A percentile compares a stretch with the other conserved stretches of the same genome.
phyloP scores from a whole-genome alignment of 1,284 basidiomycete species.

The Neolentinus lepideus region DNA sequence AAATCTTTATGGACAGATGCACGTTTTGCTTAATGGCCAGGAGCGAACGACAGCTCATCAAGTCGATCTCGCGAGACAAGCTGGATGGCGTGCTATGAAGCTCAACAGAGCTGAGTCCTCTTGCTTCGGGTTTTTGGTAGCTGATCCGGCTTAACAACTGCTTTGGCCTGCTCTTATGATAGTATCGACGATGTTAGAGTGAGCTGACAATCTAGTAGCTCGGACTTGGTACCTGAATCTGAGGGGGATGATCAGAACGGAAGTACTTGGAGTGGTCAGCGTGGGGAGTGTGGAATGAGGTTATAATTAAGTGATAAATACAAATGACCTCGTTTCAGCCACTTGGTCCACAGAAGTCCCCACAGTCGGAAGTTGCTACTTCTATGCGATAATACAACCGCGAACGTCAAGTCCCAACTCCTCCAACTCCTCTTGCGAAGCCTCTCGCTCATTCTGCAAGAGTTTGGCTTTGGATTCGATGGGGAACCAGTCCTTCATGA shows the following conservation, averaged over 20 bases:
- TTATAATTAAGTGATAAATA: no score
- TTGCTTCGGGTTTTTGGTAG: background rate
- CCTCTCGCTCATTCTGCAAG: conserved; percentile 73
- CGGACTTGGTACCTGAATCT: no score
- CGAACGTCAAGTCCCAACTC: conserved; percentile 49
- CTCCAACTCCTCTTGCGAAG: conserved; percentile 61
- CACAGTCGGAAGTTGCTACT: no score
- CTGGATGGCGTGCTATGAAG: background rate
- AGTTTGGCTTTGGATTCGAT: conserved; percentile 76
- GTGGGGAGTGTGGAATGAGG: no score
- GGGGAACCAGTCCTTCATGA: conserved; percentile 93
- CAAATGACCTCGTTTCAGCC: no score
- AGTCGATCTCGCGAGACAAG: background rate
- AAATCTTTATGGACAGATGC: background rate
- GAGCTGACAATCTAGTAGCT: no score
- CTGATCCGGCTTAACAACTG: background rate
- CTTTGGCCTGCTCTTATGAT: no score
- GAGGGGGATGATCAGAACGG: no score
- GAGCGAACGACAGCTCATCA: background rate
- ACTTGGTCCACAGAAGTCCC: no score
- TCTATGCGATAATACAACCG: conserved; percentile 19
- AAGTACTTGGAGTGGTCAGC: no score
- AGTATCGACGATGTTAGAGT: no score
- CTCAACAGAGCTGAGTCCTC: background rate
- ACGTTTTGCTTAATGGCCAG: background rate